phyloP scores from a whole-genome alignment of 2,329 filamentous ascomycete genomes.

The Alternaria consortialis region DNA sequence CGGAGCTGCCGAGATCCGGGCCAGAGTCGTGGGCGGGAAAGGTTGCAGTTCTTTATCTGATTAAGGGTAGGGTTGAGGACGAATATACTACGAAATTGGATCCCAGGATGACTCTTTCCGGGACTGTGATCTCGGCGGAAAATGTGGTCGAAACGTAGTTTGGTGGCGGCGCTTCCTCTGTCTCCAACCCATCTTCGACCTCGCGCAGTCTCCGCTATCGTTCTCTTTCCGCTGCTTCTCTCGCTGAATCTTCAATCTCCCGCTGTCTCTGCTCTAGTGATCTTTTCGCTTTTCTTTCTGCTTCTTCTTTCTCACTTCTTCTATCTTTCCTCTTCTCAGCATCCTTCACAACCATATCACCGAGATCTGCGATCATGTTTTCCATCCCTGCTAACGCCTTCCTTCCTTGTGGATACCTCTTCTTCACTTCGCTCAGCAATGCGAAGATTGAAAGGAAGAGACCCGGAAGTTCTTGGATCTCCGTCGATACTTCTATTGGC shows the following conservation, averaged over 20 bases:
- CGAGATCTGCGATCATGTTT: background rate
- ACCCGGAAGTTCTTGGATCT: background rate
- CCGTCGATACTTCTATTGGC: background rate
- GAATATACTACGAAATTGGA: background rate
- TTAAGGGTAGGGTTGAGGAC: background rate
- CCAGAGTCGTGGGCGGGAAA: background rate
- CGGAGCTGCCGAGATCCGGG: background rate
- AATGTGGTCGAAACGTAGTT: no score
- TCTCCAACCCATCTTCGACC: background rate
- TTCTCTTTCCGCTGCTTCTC: no score
- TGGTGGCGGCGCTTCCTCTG: background rate
- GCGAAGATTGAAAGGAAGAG: background rate
- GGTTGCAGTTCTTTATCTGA: background rate
- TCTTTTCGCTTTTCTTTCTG: no score
- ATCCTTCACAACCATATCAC: background rate
- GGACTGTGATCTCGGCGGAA: no score
- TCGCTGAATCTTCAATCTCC: background rate
- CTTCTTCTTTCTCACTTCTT: background rate
- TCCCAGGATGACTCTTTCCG: background rate
- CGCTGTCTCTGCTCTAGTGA: background rate
- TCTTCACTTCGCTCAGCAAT: background rate
- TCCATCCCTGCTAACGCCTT: background rate
- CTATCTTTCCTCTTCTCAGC: background rate
- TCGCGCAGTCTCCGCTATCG: no score
- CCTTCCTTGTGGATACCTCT: slow-evolving; percentile 2